Conservation (phyloP, 2,329 filamentous ascomycete genomes). For the Nectriaceae sp. region DNA sequence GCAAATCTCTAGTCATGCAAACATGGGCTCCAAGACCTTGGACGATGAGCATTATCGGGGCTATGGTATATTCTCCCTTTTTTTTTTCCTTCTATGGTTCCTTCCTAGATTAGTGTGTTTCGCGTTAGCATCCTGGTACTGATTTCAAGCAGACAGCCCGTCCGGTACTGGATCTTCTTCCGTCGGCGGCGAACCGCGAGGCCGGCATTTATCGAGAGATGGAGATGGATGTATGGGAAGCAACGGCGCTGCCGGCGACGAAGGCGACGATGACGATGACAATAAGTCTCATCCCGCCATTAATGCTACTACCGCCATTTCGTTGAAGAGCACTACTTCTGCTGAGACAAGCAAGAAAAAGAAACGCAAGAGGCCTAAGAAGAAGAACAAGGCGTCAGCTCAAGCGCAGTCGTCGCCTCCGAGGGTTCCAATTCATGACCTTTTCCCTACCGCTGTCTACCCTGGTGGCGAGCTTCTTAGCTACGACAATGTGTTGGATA, state of each 20-base stretch:
- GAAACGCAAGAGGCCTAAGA: slow-evolving; percentile 32
- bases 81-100: not conserved
- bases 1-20: too few relatives aligned
- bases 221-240: slow-evolving; percentile 43
- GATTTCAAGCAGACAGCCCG: slow-evolving; percentile 17
- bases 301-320: slow-evolving; percentile 14
- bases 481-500: slow-evolving; percentile 19
- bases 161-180: slow-evolving; percentile 9
- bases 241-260: slow-evolving; percentile 30
- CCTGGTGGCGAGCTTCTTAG: slow-evolving; percentile 29
- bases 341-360: slow-evolving; percentile 27
- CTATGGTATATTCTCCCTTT: slow-evolving; percentile 2
- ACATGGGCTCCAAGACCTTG: slow-evolving; percentile 7
- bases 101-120: not conserved
- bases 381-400: slow-evolving; percentile 23
- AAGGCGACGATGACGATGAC: slow-evolving; percentile 23
- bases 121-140: slow-evolving; percentile 11
- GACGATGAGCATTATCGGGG: slow-evolving; percentile 8
- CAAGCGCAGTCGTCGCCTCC: slow-evolving; percentile 35
- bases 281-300: not conserved
- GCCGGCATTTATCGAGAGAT: slow-evolving; percentile 42
- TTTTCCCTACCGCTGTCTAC: slow-evolving; percentile 32
- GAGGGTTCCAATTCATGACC: slow-evolving; percentile 31
- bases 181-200: slow-evolving; percentile 43
- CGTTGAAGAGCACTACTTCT: slow-evolving; percentile 13